phyloP scores from a whole-genome alignment of 805 yeast genomes.

The Myxozyma sirexii region DNA sequence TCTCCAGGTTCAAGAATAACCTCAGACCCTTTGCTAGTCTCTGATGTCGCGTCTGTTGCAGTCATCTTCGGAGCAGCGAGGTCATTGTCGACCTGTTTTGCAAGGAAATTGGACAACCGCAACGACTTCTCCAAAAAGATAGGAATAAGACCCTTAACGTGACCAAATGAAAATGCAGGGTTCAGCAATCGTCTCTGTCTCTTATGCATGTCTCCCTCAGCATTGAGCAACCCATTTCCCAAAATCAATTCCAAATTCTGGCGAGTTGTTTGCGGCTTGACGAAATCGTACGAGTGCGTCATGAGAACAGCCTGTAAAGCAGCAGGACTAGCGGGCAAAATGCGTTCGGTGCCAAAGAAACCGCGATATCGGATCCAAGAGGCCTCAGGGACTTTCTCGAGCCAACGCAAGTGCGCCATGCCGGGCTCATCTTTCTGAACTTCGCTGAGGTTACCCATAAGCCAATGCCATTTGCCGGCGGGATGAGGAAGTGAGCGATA shows the following conservation, averaged over 20 bases:
- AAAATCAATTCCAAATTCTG: slow-evolving; percentile 3
- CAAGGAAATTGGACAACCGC: slow-evolving; percentile 1
- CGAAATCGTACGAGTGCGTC: slow-evolving; percentile 26
- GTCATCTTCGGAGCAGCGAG: neutral
- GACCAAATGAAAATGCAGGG: slow-evolving; percentile 30
- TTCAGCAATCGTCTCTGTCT: slow-evolving; percentile 22
- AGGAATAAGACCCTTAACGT: slow-evolving; percentile 24
- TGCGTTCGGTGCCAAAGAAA: slow-evolving; percentile 14
- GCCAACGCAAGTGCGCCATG: slow-evolving; percentile 15
- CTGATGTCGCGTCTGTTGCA: neutral
- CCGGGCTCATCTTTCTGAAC: slow-evolving; percentile 5
- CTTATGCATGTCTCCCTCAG: slow-evolving; percentile 27
- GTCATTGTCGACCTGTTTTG: slow-evolving; percentile 3
- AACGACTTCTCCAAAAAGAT: slow-evolving; percentile 17
- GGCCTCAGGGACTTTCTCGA: slow-evolving; percentile 9
- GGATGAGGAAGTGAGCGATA: slow-evolving; percentile 21
- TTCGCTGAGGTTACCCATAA: slow-evolving; percentile 15
- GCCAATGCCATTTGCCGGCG: slow-evolving; percentile 16
- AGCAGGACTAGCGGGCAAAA: slow-evolving; percentile 6
- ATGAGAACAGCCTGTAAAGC: slow-evolving; percentile 23
- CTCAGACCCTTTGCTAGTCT: neutral
- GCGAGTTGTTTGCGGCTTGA: slow-evolving; percentile 13
- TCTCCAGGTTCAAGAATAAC: slow-evolving; percentile 1
- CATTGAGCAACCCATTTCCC: slow-evolving; percentile 29
- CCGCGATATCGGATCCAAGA: slow-evolving; percentile 20